Percentiles rank a stretch among this genome's conserved stretches.
Conservation (phyloP, 805 yeast genomes). For the Barnettozyma californica region DNA sequence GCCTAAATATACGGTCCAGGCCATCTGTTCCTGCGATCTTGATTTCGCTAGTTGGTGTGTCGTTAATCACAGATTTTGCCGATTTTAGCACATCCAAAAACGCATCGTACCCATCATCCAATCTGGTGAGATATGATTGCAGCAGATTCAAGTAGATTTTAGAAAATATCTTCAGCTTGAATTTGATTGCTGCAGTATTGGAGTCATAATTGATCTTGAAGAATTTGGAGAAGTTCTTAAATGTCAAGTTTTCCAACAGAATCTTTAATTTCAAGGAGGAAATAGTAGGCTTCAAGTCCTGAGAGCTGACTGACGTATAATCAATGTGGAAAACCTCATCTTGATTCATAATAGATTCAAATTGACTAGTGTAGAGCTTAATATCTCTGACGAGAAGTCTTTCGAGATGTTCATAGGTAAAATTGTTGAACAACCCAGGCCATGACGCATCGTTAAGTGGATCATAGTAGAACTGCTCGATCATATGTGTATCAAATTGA, state of each 20-base stretch:
- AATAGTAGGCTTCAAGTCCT: constrained; percentile 32
- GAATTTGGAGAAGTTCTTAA: constrained; percentile 24
- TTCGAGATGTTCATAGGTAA: constrained; percentile 28
- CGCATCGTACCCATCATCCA: constrained; percentile 27
- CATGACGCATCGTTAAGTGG: constrained; percentile 25
- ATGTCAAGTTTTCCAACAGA: constrained; percentile 41
- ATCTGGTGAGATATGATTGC: constrained; percentile 32
- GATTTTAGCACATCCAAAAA: constrained; percentile 21
- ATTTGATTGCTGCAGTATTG: constrained; percentile 36
- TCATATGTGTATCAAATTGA: constrained; percentile 32
- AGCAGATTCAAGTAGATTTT: constrained; percentile 37
- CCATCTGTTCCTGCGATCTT: constrained; percentile 24
- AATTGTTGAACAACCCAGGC: constrained; percentile 26
- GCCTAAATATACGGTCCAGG: constrained; percentile 24
- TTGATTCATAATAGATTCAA: constrained; percentile 36
- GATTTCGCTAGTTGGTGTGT: constrained; percentile 10
- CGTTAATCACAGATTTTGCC: constrained; percentile 10
- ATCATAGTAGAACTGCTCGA: constrained; percentile 38
- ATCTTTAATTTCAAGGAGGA: constrained; percentile 40
- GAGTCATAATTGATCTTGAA: constrained; percentile 24
- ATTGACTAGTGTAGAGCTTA: constrained; percentile 39
- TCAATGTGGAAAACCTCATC: constrained; percentile 42
- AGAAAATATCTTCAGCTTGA: constrained; percentile 42
- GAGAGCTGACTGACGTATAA: constrained; percentile 30
- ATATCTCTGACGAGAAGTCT: constrained; percentile 46